A percentile compares a stretch with the other conserved stretches of the same genome.
Conservation (phyloP, 1,284 basidiomycete species). For the Tilletiaria anomala region DNA sequence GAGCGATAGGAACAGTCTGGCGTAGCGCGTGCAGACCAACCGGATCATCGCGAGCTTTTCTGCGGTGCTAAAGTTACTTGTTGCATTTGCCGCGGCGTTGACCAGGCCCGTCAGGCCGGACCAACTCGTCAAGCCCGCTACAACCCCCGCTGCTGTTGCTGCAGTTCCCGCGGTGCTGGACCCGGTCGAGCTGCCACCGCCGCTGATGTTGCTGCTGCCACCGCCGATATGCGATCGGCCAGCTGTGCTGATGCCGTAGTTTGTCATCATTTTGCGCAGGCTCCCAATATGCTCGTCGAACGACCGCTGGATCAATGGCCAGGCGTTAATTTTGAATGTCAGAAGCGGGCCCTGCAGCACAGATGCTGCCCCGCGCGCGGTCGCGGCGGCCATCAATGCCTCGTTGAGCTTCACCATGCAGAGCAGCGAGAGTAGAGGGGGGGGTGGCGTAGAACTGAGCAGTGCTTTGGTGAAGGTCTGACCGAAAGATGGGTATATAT, state of each 20-base stretch:
- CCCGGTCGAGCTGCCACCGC: slow-evolving; percentile 1
- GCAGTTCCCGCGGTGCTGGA: slow-evolving; percentile 1
- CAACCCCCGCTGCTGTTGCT: not conserved
- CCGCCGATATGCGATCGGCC: no score
- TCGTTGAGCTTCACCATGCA: slow-evolving; percentile 18
- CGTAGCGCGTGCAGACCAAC: slow-evolving; percentile 1
- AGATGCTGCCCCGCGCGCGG: slow-evolving; percentile 8
- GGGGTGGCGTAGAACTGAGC: slow-evolving; percentile 2
- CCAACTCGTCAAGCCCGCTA: not conserved
- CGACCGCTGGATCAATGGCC: slow-evolving; percentile 17
- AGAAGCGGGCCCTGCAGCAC: slow-evolving; percentile 19
- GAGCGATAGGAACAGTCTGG: not conserved
- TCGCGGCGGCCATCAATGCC: slow-evolving; percentile 7
- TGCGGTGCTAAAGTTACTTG: not conserved
- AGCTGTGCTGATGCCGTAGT: no score
- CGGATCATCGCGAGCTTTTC: slow-evolving; percentile 1
- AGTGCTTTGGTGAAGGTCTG: slow-evolving; percentile 13
- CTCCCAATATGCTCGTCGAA: slow-evolving; percentile 21
- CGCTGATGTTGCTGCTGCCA: no score
- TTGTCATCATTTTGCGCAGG: slow-evolving; percentile 6
- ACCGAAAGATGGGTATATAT: no score
- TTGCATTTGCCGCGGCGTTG: not conserved
- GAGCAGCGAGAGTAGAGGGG: slow-evolving; percentile 14
- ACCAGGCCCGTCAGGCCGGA: not conserved
- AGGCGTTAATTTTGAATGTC: slow-evolving; percentile 22